A percentile compares a stretch with the other conserved stretches of the same genome.
These are phyloP conservation scores for Lecanicillium sp. DNA, from an alignment of 2,329 filamentous ascomycete species.

Conservation along the genomic window DNA sequence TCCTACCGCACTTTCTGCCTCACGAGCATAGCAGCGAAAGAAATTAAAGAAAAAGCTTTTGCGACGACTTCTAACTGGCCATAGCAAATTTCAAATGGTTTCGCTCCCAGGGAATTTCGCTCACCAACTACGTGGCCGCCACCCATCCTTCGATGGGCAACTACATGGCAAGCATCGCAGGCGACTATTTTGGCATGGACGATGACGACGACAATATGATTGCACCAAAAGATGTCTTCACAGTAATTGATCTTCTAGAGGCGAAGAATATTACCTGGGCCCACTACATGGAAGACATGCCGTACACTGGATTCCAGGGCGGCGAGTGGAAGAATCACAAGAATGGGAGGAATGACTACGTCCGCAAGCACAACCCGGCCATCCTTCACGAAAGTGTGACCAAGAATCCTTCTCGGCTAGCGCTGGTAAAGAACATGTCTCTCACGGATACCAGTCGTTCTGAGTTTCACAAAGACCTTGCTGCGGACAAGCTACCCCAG, in stretches of 20 bases:
- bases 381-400: slow-evolving; percentile 62
- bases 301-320: slow-evolving; percentile 67
- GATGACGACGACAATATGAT: slow-evolving; percentile 56
- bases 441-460: slow-evolving; percentile 35
- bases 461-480: slow-evolving; percentile 61
- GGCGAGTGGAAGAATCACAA: slow-evolving; percentile 55
- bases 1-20: not conserved
- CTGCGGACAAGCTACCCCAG: slow-evolving; percentile 59
- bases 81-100: slow-evolving; percentile 24
- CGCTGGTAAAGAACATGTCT: slow-evolving; percentile 65
- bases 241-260: slow-evolving; percentile 61
- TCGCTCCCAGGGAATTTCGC: slow-evolving; percentile 24
- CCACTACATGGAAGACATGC: slow-evolving; percentile 72
- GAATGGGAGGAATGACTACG: slow-evolving; percentile 66
- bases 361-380: slow-evolving; percentile 71
- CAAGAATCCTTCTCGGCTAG: slow-evolving; percentile 50
- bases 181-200: slow-evolving; percentile 68
- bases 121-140: slow-evolving; percentile 44
- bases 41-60: no score
- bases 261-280: slow-evolving; percentile 59
- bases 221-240: slow-evolving; percentile 55
- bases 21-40: not conserved
- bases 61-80: no score
- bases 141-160: slow-evolving; percentile 76
- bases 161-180: slow-evolving; percentile 62